A percentile compares a stretch with the other conserved stretches of the same genome.
Evolutionary conservation across 2,329 filamentous ascomycete genomes (phyloP).

Genomic region (Botryotinia globosa): DNA sequence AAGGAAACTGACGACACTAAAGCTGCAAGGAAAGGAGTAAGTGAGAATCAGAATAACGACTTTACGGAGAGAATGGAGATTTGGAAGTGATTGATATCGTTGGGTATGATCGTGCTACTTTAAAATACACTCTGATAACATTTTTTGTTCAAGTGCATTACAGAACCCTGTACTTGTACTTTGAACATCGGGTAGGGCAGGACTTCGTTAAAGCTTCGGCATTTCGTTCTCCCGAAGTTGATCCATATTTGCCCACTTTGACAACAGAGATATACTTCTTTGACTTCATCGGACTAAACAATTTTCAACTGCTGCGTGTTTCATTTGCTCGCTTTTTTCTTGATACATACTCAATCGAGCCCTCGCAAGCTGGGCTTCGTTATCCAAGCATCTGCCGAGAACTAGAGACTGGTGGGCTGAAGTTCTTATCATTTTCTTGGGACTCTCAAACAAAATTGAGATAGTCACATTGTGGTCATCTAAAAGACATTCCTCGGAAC

Average conservation of each 20-base stretch:
- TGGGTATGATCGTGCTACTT: too few species aligned
- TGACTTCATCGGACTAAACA: not conserved
- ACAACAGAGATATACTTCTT: not conserved
- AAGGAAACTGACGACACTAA: not conserved
- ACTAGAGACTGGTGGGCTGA: not conserved
- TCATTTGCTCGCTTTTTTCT: not conserved
- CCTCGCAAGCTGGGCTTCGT: not conserved
- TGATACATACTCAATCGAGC: not conserved
- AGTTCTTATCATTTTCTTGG: not conserved
- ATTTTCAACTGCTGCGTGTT: not conserved
- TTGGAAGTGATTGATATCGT: not conserved
- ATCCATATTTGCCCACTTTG: not conserved
- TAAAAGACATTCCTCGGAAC: not conserved
- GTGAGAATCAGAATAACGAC: too few species aligned
- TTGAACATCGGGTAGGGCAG: not conserved
- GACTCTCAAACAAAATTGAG: not conserved
- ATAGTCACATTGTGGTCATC: not conserved
- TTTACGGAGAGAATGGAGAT: not conserved
- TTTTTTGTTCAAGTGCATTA: not conserved
- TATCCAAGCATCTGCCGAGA: not conserved
- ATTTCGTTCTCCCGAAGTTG: not conserved
- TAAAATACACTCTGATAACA: not conserved
- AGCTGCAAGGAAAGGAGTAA: not conserved
- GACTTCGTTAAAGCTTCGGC: not conserved
- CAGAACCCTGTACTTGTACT: not conserved